phyloP scores from a whole-genome alignment of 2,329 filamentous ascomycete genomes.

The Pseudogymnoascus sp. region DNA sequence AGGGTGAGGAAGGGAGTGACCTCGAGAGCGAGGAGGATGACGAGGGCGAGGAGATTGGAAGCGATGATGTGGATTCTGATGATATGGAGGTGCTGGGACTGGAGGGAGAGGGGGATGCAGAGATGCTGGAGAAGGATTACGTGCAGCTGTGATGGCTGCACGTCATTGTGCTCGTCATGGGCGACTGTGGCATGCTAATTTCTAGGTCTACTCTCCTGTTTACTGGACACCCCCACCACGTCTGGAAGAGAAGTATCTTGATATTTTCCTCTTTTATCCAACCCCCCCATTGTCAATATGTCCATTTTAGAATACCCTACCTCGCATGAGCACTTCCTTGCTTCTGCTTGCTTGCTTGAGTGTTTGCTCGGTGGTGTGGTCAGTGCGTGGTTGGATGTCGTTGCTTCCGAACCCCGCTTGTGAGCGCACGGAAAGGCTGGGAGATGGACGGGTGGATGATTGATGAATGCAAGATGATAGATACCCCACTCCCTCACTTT shows the following conservation, averaged over 20 bases:
- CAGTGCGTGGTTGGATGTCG: not conserved
- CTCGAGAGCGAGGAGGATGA: slow-evolving; percentile 72
- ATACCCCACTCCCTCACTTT: not conserved
- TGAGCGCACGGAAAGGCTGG: not conserved
- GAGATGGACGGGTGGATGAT: not conserved
- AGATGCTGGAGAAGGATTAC: slow-evolving; percentile 54
- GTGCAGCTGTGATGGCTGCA: slow-evolving; percentile 39
- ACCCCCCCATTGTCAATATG: not conserved
- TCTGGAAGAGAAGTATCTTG: slow-evolving; percentile 4
- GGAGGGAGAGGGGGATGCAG: slow-evolving; percentile 42
- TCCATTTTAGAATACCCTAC: not conserved
- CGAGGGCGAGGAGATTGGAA: slow-evolving; percentile 53
- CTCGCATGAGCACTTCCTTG: not conserved
- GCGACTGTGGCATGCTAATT: not conserved
- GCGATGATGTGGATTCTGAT: slow-evolving; percentile 74
- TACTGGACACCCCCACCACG: not conserved
- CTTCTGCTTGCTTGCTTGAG: not conserved
- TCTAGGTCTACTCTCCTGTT: not conserved
- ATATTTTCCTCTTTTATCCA: not conserved
- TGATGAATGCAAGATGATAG: not conserved
- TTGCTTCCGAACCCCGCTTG: not conserved
- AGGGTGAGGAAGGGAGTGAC: slow-evolving; percentile 53
- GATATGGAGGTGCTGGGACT: slow-evolving; percentile 56
- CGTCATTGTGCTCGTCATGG: not conserved
- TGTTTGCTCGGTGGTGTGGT: not conserved